phyloP scores from a whole-genome alignment of 306 rosid genomes.

The Gynostemma pentaphyllum region DNA sequence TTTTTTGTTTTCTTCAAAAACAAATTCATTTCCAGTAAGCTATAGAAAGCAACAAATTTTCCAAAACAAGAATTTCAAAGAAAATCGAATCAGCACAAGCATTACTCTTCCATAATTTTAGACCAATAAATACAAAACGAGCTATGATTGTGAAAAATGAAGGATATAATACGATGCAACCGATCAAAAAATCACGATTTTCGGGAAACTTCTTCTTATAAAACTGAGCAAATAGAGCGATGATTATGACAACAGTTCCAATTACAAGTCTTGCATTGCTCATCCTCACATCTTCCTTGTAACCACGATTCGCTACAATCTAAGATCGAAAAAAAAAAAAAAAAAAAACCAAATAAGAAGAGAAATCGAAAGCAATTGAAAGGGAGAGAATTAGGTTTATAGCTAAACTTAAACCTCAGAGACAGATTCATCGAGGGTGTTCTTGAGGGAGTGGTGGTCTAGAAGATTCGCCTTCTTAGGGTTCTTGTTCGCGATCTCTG shows the following conservation, averaged over 20 bases:
- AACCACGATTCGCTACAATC: slow-evolving; percentile 63
- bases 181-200: slow-evolving; percentile 61
- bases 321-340: neutral
- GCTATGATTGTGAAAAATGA: neutral
- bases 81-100: neutral
- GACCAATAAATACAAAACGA: neutral
- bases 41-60: neutral
- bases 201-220: slow-evolving; percentile 93
- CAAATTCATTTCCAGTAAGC: too few species aligned
- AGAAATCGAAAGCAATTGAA: neutral
- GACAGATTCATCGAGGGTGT: slow-evolving; percentile 72
- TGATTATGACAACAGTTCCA: slow-evolving; percentile 49
- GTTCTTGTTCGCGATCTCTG: slow-evolving; percentile 21
- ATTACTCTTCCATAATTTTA: neutral
- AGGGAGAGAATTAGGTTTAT: slow-evolving; percentile 8
- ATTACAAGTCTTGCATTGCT: slow-evolving; percentile 52
- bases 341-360: neutral
- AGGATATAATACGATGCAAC: slow-evolving; percentile 85
- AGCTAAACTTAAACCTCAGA: slow-evolving; percentile 47
- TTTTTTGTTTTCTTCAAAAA: too few species aligned
- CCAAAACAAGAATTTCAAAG: neutral
- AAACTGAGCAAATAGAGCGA: slow-evolving; percentile 79
- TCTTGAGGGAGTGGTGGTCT: slow-evolving; percentile 77
- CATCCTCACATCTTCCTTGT: slow-evolving; percentile 71
- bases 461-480: slow-evolving; percentile 74